Percentiles rank a stretch among this genome's conserved stretches.
phyloP scores from a whole-genome alignment of 495 filamentous ascomycete species.

The Jackrogersella multiformis region DNA sequence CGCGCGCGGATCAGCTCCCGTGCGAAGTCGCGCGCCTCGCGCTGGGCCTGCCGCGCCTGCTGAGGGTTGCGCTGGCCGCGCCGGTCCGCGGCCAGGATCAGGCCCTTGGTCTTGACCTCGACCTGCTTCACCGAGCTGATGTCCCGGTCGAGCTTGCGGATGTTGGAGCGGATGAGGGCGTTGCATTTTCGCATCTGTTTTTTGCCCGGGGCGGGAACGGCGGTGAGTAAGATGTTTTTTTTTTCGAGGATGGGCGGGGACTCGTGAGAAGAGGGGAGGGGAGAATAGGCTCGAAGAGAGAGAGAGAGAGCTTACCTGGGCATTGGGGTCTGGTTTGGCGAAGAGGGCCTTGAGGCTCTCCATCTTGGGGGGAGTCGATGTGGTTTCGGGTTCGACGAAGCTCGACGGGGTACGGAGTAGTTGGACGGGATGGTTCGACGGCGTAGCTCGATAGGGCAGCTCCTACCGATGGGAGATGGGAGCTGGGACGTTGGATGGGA shows the following conservation, averaged over 20 bases:
- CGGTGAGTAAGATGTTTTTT: slow-evolving; percentile 8
- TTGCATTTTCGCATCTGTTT: slow-evolving; percentile 94
- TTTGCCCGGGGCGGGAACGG: slow-evolving; percentile 1
- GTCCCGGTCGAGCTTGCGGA: slow-evolving; percentile 94
- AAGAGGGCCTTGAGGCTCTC: slow-evolving; percentile 87
- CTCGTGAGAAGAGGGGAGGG: neutral
- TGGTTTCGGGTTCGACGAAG: too few species aligned
- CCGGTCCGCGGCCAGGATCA: slow-evolving; percentile 79
- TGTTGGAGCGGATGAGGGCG: slow-evolving; percentile 85
- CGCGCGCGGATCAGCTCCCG: slow-evolving; percentile 86
- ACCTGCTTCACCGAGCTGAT: slow-evolving; percentile 75
- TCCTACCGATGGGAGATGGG: too few species aligned
- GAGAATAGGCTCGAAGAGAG: slow-evolving; percentile 1
- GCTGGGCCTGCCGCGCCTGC: slow-evolving; percentile 75
- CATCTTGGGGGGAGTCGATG: slow-evolving; percentile 63
- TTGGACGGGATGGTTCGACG: neutral
- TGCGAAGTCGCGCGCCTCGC: slow-evolving; percentile 86
- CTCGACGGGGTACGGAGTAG: too few species aligned
- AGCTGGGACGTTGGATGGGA: slow-evolving; percentile 18
- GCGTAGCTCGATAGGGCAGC: slow-evolving; percentile 30
- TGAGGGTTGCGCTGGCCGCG: slow-evolving; percentile 81
- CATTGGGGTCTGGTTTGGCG: slow-evolving; percentile 90
- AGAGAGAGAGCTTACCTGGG: slow-evolving; percentile 68
- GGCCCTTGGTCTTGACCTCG: slow-evolving; percentile 85
- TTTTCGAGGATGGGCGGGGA: too few species aligned